A percentile compares a stretch with the other conserved stretches of the same genome.
These are phyloP conservation scores for Metschnikowia anglica DNA, from an alignment of 805 yeast genomes.

Conservation along the genomic window DNA sequence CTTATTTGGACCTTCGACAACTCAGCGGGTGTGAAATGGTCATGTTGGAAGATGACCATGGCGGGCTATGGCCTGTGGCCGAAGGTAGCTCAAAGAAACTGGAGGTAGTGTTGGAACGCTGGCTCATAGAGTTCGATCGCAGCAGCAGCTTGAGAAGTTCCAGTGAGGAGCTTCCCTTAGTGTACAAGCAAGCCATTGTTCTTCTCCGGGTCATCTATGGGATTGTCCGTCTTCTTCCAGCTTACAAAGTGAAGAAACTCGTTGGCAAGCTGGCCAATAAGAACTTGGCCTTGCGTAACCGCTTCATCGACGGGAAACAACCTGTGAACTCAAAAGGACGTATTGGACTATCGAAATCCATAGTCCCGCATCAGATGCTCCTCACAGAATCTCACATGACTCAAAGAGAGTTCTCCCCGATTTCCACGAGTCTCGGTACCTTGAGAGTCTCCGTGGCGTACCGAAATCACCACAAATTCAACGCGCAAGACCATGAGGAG, in stretches of 20 bases:
- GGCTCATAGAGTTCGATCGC: conserved; percentile 79
- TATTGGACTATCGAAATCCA: conserved; percentile 74
- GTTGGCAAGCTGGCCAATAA: conserved; percentile 22
- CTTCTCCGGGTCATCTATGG: conserved; percentile 74
- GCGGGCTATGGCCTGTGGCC: conserved; percentile 55
- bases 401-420: conserved; percentile 65
- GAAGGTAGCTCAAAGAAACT: conserved; percentile 58
- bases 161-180: conserved; percentile 57
- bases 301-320: conserved; percentile 72
- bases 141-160: conserved; percentile 21
- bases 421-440: conserved; percentile 73
- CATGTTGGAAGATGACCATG: conserved; percentile 54
- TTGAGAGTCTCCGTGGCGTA: conserved; percentile 76
- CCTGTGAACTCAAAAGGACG: conserved; percentile 81
- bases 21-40: conserved; percentile 58
- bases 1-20: conserved; percentile 66
- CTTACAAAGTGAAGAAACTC: conserved; percentile 53
- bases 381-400: conserved; percentile 49
- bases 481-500: conserved; percentile 65
- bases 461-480: conserved; percentile 67
- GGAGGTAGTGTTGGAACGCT: conserved; percentile 91
- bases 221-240: conserved; percentile 65
- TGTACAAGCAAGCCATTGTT: conserved; percentile 73
- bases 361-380: conserved; percentile 45
- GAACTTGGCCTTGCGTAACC: conserved; percentile 50